Percentiles rank a stretch among this genome's conserved stretches.
phyloP scores from a whole-genome alignment of 2,329 filamentous ascomycete species.

The Ophiostoma populinum region DNA sequence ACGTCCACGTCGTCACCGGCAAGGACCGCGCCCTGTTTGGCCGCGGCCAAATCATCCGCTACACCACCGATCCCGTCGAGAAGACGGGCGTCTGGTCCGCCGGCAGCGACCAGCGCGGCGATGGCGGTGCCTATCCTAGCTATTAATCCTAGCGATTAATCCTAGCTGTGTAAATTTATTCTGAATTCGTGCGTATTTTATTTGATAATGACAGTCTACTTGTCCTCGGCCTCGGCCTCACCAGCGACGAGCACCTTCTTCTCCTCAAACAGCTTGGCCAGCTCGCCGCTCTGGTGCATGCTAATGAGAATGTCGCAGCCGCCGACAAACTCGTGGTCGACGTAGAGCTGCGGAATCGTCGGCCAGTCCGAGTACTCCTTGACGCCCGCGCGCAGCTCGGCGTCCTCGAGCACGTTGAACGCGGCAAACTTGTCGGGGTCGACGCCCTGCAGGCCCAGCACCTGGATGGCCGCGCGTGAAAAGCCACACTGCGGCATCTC shows the following conservation, averaged over 20 bases:
- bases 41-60: constrained; percentile 70
- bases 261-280: constrained; percentile 82
- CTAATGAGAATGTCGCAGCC: constrained; percentile 94
- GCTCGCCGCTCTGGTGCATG: constrained; percentile 91
- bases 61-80: constrained; percentile 52
- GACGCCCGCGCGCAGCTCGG: constrained; percentile 75
- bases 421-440: constrained; percentile 94
- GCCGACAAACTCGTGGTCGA: constrained; percentile 89
- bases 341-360: constrained; percentile 91
- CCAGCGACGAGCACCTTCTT: constrained; percentile 66
- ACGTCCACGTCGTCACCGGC: constrained; percentile 50
- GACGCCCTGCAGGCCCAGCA: constrained; percentile 84
- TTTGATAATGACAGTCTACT: background rate
- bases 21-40: constrained; percentile 57
- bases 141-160: constrained; percentile 14
- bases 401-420: constrained; percentile 90
- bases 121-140: constrained; percentile 50
- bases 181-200: no score
- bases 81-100: constrained; percentile 63
- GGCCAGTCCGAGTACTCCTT: constrained; percentile 99
- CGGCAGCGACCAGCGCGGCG: constrained; percentile 74
- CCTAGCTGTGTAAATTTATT: no score
- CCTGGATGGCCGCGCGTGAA: constrained; percentile 86
- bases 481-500: constrained; percentile 74
- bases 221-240: constrained; percentile 20